Evolutionary conservation across 176 grass and related monocot genomes (phyloP).

Genomic region (Eragrostis nindensis): DNA sequence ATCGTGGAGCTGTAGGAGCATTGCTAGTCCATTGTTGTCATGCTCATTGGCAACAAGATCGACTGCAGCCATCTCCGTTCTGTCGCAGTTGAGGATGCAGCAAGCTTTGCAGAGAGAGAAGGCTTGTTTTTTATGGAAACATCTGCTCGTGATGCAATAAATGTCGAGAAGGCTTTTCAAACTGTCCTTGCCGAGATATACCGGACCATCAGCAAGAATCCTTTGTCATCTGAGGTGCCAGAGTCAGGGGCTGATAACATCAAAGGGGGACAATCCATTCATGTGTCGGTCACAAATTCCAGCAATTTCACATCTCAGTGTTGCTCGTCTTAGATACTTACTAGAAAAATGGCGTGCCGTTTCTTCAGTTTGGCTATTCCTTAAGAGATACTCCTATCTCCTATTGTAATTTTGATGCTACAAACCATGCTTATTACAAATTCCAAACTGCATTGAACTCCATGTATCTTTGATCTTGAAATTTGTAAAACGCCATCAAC

Average conservation of each 20-base stretch:
- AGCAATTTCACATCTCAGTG: not conserved
- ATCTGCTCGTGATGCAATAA: slow-evolving; percentile 44
- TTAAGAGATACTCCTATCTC: no score
- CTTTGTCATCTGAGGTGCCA: slow-evolving; percentile 7
- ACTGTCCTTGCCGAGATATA: slow-evolving; percentile 45
- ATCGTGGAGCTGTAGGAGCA: slow-evolving; percentile 47
- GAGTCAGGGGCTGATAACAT: slow-evolving; percentile 7
- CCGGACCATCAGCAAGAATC: slow-evolving; percentile 47
- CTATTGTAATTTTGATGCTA: no score
- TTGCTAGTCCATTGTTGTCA: slow-evolving; percentile 46
- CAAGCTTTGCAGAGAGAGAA: slow-evolving; percentile 41
- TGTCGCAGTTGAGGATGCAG: slow-evolving; percentile 42
- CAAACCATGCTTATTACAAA: no score
- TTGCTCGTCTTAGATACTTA: not conserved
- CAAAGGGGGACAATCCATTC: slow-evolving; percentile 23
- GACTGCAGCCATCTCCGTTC: slow-evolving; percentile 46
- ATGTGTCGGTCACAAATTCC: slow-evolving; percentile 19
- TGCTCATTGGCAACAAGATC: slow-evolving; percentile 58
- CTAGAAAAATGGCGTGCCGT: no score
- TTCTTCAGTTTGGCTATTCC: no score
- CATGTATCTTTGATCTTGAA: no score
- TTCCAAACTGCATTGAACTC: no score
- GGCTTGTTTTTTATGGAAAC: slow-evolving; percentile 46
- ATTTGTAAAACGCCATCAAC: no score
- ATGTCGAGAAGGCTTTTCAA: slow-evolving; percentile 46